phyloP scores from a whole-genome alignment of 805 yeast species.

The Metschnikowia proteae region DNA sequence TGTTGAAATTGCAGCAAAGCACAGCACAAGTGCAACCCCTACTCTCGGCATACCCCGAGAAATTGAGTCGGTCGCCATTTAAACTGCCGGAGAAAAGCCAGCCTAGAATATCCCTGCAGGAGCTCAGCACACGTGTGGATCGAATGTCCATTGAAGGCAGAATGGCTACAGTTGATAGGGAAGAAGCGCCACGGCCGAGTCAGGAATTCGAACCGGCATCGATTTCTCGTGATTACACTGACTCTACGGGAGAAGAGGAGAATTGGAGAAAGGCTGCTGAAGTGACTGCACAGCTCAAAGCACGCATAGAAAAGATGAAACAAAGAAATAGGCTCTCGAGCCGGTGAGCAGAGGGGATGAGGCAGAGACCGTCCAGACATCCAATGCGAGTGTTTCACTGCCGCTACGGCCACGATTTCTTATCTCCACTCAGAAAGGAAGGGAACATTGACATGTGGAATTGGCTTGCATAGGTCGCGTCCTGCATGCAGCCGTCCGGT shows the following conservation, averaged over 20 bases:
- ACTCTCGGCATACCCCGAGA: constrained; percentile 2
- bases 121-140: constrained; percentile 40
- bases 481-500: constrained; percentile 9
- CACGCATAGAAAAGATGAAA: constrained; percentile 86
- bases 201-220: constrained; percentile 2
- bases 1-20: constrained; percentile 27
- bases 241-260: constrained; percentile 42
- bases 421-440: too few species aligned
- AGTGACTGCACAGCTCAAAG: constrained; percentile 80
- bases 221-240: background rate
- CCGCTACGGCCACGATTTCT: too few species aligned
- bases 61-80: constrained; percentile 12
- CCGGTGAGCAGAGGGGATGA: background rate
- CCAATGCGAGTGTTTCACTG: too few species aligned
- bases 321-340: constrained; percentile 41
- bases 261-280: constrained; percentile 90
- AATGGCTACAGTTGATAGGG: background rate
- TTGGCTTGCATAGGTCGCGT: too few species aligned
- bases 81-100: constrained; percentile 13
- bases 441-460: too few species aligned
- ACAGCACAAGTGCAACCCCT: constrained; percentile 7
- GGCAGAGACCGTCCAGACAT: too few species aligned
- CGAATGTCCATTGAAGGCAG: constrained; percentile 35
- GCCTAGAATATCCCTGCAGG: constrained; percentile 29
- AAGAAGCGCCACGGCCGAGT: background rate